Percentiles rank a stretch among this genome's conserved stretches.
Evolutionary conservation across 352 stramenopile species (phyloP).

Genomic region (Halophytophthora polymorphica): DNA sequence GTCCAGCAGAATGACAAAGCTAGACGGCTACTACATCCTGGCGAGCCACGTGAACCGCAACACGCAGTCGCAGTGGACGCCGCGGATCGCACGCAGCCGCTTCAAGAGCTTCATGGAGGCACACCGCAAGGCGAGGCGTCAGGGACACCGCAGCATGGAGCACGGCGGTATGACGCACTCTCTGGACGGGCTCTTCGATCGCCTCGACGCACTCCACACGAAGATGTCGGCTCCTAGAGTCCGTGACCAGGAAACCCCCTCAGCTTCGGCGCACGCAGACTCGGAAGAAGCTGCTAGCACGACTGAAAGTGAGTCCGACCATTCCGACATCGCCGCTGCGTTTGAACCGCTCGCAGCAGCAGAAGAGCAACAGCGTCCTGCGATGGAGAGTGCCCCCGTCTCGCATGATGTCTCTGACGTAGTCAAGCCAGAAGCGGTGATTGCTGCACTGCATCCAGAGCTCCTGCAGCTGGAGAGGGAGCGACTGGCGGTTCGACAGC

Average conservation of each 20-base stretch:
- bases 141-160: conserved; percentile 1
- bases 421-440: not conserved
- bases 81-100: conserved; percentile 48
- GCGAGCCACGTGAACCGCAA: conserved; percentile 47
- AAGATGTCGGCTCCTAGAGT: conserved; percentile 12
- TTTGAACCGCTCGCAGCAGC: too few relatives aligned
- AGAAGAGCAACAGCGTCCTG: too few relatives aligned
- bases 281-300: not conserved
- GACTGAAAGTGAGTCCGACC: not conserved
- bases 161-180: conserved; percentile 2
- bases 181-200: conserved; percentile 17
- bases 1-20: conserved; percentile 43
- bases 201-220: not conserved
- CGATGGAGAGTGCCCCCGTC: too few relatives aligned
- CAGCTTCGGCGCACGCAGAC: conserved; percentile 14
- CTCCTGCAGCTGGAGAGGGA: conserved; percentile 34
- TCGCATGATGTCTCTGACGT: not conserved
- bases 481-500: conserved; percentile 36
- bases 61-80: conserved; percentile 35
- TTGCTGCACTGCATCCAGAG: conserved; percentile 5
- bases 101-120: conserved; percentile 54
- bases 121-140: conserved; percentile 35
- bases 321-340: too few relatives aligned
- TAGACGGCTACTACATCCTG: conserved; percentile 47
- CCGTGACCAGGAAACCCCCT: conserved; percentile 11